Evolutionary conservation across 2,329 filamentous ascomycete species (phyloP).

Genomic region (Calonectria montana): DNA sequence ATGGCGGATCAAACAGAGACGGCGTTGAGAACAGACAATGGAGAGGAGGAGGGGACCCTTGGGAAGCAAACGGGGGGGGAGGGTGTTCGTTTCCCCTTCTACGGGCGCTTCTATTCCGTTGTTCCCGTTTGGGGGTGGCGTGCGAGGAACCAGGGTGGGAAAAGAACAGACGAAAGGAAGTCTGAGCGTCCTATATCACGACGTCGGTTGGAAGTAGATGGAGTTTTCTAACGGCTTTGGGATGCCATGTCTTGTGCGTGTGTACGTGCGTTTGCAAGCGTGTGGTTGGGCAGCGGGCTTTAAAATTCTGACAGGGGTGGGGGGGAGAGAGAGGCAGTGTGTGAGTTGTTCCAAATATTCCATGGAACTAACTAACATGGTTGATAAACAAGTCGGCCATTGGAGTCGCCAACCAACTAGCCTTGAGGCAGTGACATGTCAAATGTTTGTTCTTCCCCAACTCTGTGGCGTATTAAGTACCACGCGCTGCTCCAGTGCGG

Average conservation of each 20-base stretch:
- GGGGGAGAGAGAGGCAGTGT: neutral
- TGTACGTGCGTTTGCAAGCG: slow-evolving; percentile 1
- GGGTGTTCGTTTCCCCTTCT: slow-evolving; percentile 1
- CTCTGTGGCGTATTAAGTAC: slow-evolving; percentile 6
- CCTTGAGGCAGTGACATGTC: neutral
- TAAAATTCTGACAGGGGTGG: slow-evolving; percentile 6
- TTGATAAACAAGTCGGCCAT: neutral
- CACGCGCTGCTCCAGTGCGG: neutral
- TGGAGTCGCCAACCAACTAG: neutral
- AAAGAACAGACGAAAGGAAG: slow-evolving; percentile 2
- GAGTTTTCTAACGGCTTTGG: slow-evolving; percentile 16
- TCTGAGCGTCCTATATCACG: slow-evolving; percentile 21
- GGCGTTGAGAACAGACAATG: neutral
- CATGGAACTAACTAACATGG: neutral
- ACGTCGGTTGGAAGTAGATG: slow-evolving; percentile 17
- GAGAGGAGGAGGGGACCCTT: neutral
- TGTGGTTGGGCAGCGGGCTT: slow-evolving; percentile 19
- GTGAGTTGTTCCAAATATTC: neutral
- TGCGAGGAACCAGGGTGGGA: neutral
- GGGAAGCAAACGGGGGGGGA: neutral
- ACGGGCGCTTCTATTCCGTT: slow-evolving; percentile 16
- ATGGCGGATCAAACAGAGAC: slow-evolving; percentile 25
- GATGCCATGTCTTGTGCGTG: slow-evolving; percentile 10
- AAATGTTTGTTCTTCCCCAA: slow-evolving; percentile 5
- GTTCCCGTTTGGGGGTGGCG: slow-evolving; percentile 9